Conservation (phyloP, 441 rosid genomes). For the Adansonia rubrostipa region DNA sequence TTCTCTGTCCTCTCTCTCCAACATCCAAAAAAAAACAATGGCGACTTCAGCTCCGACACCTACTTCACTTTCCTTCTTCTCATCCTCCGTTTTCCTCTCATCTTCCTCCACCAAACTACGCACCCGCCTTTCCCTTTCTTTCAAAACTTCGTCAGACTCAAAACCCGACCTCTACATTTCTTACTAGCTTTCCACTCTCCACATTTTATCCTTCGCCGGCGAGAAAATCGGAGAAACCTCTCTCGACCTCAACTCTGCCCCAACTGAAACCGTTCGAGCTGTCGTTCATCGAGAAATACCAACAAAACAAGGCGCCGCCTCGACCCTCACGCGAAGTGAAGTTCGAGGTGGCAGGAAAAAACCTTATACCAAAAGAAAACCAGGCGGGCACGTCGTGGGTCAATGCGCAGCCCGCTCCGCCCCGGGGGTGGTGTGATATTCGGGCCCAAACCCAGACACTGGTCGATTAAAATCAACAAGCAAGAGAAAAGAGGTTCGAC, state of each 20-base stretch:
- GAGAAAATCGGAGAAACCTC: constrained; percentile 80
- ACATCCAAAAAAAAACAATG: constrained; percentile 9
- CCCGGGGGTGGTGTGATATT: constrained; percentile 91
- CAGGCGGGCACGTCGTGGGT: constrained; percentile 80
- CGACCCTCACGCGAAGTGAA: constrained; percentile 80
- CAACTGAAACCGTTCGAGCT: constrained; percentile 80
- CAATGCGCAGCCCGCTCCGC: constrained; percentile 74
- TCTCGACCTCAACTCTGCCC: constrained; percentile 80
- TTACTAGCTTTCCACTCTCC: constrained; percentile 63
- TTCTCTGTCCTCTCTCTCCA: not conserved
- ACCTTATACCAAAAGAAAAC: constrained; percentile 89
- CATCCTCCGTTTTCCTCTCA: constrained; percentile 60
- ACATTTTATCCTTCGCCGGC: constrained; percentile 76
- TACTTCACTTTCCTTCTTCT: constrained; percentile 71
- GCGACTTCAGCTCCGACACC: constrained; percentile 46
- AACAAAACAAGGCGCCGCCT: constrained; percentile 89
- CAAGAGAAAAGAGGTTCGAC: constrained; percentile 88
- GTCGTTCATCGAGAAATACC: constrained; percentile 86
- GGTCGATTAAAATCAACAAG: constrained; percentile 88
- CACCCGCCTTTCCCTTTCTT: constrained; percentile 26
- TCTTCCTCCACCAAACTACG: constrained; percentile 36
- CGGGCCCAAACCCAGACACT: constrained; percentile 85
- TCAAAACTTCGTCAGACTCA: constrained; percentile 19
- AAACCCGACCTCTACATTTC: constrained; percentile 46
- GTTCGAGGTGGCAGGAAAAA: constrained; percentile 90